phyloP scores from a whole-genome alignment of 257 asterid species.

The Vinca minor region DNA sequence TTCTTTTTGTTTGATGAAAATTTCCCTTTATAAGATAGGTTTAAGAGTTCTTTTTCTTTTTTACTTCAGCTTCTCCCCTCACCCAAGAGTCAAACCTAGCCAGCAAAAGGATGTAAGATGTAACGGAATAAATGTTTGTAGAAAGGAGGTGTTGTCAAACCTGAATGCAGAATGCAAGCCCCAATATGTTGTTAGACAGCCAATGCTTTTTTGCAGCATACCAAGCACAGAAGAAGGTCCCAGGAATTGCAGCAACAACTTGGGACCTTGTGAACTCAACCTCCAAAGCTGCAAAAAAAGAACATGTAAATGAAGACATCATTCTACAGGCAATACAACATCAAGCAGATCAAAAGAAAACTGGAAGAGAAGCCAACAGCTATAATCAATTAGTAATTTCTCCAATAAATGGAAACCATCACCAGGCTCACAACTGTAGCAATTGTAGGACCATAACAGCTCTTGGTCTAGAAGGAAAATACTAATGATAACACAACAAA shows the following conservation, averaged over 20 bases:
- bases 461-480: neutral
- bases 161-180: slow-evolving; percentile 97
- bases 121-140: neutral
- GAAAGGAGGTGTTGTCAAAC: too few species aligned
- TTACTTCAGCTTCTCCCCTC: too few species aligned
- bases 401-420: neutral
- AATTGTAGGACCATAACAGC: neutral
- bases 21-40: too few species aligned
- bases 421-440: neutral
- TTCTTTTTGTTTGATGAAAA: too few species aligned
- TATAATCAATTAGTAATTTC: neutral
- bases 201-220: slow-evolving; percentile 95
- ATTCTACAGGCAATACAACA: slow-evolving; percentile 14
- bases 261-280: slow-evolving; percentile 87
- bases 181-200: slow-evolving; percentile 92
- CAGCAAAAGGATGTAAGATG: neutral
- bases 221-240: slow-evolving; percentile 93
- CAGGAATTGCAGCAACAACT: slow-evolving; percentile 78
- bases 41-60: too few species aligned
- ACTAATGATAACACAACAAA: too few species aligned
- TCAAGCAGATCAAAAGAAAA: slow-evolving; percentile 9
- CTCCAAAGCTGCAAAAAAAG: slow-evolving; percentile 66
- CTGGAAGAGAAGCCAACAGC: neutral
- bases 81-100: too few species aligned
- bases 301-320: slow-evolving; percentile 18